Evolutionary conservation across 176 grass and related monocot species (phyloP).

Genomic region (Pharus latifolius): DNA sequence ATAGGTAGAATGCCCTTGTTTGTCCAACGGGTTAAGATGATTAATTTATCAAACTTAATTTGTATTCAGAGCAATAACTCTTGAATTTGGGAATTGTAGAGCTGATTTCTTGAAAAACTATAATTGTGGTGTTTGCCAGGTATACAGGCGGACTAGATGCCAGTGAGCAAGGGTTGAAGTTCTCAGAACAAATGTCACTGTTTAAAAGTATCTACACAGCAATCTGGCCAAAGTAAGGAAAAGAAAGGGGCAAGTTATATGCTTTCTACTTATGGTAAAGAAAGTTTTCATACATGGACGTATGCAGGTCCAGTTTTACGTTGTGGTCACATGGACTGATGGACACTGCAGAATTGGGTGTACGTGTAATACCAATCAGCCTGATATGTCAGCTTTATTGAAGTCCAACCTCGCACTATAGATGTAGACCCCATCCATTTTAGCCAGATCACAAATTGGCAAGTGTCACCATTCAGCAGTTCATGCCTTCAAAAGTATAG

Average conservation of each 20-base stretch:
- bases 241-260: background rate
- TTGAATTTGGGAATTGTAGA: too few species aligned
- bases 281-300: background rate
- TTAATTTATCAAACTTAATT: background rate
- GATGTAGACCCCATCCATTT: background rate
- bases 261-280: background rate
- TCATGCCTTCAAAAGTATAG: slow-evolving; percentile 1
- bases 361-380: background rate
- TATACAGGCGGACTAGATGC: too few species aligned
- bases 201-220: background rate
- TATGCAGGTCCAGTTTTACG: background rate
- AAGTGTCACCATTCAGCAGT: slow-evolving; percentile 9
- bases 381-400: background rate
- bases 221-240: background rate
- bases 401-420: slow-evolving; percentile 15
- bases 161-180: too few species aligned
- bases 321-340: background rate
- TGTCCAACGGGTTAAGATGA: too few species aligned
- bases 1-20: too few species aligned
- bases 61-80: too few species aligned
- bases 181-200: too few species aligned
- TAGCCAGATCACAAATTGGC: slow-evolving; percentile 7
- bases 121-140: too few species aligned
- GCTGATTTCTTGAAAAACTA: too few species aligned
- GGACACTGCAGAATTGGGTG: background rate